Base-by-base conservation (phyloP, 805 yeast genomes). In the Candida adriatica region DNA sequence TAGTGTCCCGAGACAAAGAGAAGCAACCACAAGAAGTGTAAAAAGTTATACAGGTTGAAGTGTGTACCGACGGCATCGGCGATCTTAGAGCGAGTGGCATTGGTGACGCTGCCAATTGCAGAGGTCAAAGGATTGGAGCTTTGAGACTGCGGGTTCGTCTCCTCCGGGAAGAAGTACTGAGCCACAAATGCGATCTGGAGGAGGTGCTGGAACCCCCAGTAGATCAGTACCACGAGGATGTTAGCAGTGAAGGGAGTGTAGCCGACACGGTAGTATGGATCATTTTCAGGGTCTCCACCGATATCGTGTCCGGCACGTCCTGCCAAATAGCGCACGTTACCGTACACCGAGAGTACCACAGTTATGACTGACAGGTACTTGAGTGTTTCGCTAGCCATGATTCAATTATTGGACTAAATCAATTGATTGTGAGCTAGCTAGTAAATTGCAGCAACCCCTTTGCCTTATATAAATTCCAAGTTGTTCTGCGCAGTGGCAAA, bases 161-260 rank as follows among this genome's bases (percentile, higher is more conserved):
- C 19, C 15, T 30, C 33, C 10, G 67, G 66, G 34, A 55, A 45
- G 42, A 68, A 69, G 42, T 57, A 62, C 42, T 69, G 72, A 13
- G 58, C 37, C 24, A 73, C 61, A 45, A 70, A 77, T 22, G 62
- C 46, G 22, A 69, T 49, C 55, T 83, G 94, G 23, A 68, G 48
- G 3, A 72, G 35, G 37, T 70, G 66, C 16, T 71, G 58, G 19
- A 75, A 37, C 2, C 61, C 59, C 88, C 88, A 82, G 57, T 64
- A 83, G 9, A 69, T 54, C 26, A 73, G 53, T 3, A 67, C 54
- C 11, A 75, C 61, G 10, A 73, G 35, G 9, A 66, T 52, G 37
- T 68, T 66, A 11, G 75, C 74, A 3, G 86, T 70, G 62, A 83
- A 83, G 10, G 94, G 92, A 3, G 92, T 84, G 45, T 68, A 62